phyloP scores from a whole-genome alignment of 441 rosid genomes.

The Syzygium malaccense region DNA sequence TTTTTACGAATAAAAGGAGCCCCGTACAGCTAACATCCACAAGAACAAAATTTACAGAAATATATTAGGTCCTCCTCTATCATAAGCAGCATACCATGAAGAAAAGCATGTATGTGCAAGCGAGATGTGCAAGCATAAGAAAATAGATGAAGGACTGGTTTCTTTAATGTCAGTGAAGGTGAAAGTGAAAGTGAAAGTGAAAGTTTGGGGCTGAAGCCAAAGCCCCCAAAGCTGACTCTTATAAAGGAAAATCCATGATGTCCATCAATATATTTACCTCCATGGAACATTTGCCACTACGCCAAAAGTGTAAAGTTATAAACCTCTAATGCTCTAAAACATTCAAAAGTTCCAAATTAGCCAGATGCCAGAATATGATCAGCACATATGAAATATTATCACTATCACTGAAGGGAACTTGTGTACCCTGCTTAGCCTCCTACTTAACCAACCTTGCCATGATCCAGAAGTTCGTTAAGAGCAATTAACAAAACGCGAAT shows the following conservation, averaged over 20 bases:
- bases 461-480: background rate
- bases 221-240: background rate
- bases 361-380: background rate
- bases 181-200: background rate
- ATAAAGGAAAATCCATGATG: background rate
- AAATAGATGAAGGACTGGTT: background rate
- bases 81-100: background rate
- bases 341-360: background rate
- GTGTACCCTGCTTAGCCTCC: background rate
- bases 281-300: background rate
- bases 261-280: background rate
- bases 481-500: background rate
- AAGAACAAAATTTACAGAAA: background rate
- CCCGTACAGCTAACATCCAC: conserved; percentile 37
- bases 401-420: background rate
- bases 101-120: background rate
- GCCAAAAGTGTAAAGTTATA: background rate
- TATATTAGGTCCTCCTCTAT: background rate
- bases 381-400: background rate
- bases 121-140: background rate
- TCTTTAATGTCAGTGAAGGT: background rate
- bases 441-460: background rate
- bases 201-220: background rate
- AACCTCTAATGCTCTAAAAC: background rate
- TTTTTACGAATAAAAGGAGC: conserved; percentile 56